Evolutionary conservation across 345 rosid species (phyloP).

Genomic region (Melaleuca quinquenervia): DNA sequence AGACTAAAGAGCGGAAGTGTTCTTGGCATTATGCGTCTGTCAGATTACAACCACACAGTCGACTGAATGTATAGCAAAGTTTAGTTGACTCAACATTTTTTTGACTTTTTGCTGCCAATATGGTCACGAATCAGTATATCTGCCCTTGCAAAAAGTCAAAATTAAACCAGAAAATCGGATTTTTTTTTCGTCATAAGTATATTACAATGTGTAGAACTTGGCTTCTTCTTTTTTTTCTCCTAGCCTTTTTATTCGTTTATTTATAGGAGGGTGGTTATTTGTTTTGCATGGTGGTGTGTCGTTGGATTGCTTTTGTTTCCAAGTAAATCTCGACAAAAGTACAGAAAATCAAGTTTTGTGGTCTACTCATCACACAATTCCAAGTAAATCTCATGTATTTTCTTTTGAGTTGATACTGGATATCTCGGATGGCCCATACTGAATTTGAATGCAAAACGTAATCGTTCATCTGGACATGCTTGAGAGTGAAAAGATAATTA

Average conservation of each 20-base stretch:
- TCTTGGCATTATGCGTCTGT: not conserved
- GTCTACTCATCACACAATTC: not conserved
- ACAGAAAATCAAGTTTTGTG: not conserved
- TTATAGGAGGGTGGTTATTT: not conserved
- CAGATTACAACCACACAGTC: not conserved
- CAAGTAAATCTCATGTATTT: not conserved
- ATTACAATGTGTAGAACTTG: no score
- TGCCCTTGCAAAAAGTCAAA: not conserved
- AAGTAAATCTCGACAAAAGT: not conserved
- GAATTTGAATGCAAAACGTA: not conserved
- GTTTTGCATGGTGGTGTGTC: not conserved
- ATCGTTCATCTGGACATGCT: not conserved
- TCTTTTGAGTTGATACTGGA: accelerated
- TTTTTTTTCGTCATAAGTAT: no score
- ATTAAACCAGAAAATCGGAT: not conserved
- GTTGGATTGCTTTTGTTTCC: not conserved
- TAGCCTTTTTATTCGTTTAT: no score
- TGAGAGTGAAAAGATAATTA: not conserved
- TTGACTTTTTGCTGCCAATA: not conserved
- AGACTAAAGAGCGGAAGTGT: not conserved
- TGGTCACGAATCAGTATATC: not conserved
- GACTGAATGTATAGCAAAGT: not conserved
- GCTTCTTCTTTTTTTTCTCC: no score
- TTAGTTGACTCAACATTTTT: not conserved
- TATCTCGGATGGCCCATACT: accelerated